Conservation (phyloP, 208 protist genomes). For the Trypanosoma cruzi region DNA sequence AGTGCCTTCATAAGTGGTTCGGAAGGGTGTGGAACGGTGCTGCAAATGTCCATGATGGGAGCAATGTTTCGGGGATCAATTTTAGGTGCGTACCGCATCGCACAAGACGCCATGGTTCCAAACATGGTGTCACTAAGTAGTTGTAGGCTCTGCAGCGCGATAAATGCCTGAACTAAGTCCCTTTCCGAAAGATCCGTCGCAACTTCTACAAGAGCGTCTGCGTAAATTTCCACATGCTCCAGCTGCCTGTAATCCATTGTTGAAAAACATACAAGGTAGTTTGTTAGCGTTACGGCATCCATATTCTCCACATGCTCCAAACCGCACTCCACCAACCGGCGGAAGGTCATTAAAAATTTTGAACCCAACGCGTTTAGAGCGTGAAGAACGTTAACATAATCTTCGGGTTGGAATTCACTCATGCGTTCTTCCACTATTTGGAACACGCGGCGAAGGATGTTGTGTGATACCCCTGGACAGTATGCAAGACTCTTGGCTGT, state of each 20-base stretch:
- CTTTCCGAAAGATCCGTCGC: slow-evolving; percentile 60
- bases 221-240: slow-evolving; percentile 88
- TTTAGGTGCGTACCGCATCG: slow-evolving; percentile 39
- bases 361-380: slow-evolving; percentile 47
- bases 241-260: slow-evolving; percentile 60
- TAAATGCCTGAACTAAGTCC: slow-evolving; percentile 74
- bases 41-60: slow-evolving; percentile 87
- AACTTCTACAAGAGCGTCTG: slow-evolving; percentile 81
- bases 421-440: slow-evolving; percentile 47
- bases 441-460: slow-evolving; percentile 48
- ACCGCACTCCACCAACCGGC: slow-evolving; percentile 58
- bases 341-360: slow-evolving; percentile 63
- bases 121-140: slow-evolving; percentile 78
- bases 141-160: slow-evolving; percentile 66
- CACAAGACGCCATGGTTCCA: slow-evolving; percentile 39
- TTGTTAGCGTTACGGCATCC: slow-evolving; percentile 69
- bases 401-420: slow-evolving; percentile 73
- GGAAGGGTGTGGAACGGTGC: slow-evolving; percentile 51
- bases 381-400: slow-evolving; percentile 68
- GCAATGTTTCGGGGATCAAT: slow-evolving; percentile 64
- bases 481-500: slow-evolving; percentile 41
- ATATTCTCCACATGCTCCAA: slow-evolving; percentile 82
- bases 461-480: slow-evolving; percentile 57
- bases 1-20: slow-evolving; percentile 64
- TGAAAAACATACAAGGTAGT: slow-evolving; percentile 70